Evolutionary conservation across 495 filamentous ascomycete species (phyloP).

Genomic region (Sordaria brevicollis): DNA sequence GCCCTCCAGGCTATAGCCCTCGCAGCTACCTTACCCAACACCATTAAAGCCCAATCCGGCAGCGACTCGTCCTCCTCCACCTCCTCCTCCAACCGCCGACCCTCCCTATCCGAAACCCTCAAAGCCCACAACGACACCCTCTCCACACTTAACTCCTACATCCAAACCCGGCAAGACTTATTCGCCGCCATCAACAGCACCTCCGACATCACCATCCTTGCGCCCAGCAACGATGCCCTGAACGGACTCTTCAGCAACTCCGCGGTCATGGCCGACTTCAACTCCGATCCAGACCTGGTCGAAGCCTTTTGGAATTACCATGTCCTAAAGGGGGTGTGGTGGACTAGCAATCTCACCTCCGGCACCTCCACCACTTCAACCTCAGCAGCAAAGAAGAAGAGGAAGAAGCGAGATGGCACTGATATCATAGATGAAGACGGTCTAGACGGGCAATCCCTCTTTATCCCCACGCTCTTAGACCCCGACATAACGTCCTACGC

Average conservation of each 20-base stretch:
- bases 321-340: constrained; percentile 48
- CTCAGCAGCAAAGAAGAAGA: not conserved
- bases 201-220: constrained; percentile 52
- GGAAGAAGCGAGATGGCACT: not conserved
- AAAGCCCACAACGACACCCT: constrained; percentile 27
- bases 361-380: not conserved
- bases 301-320: constrained; percentile 52
- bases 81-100: not conserved
- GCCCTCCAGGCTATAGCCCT: not conserved
- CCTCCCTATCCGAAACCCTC: constrained; percentile 24
- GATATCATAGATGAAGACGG: not conserved
- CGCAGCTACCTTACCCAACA: not conserved
- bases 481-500: constrained; percentile 35
- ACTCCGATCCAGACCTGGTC: constrained; percentile 27
- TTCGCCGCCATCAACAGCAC: constrained; percentile 29
- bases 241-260: constrained; percentile 23
- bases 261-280: constrained; percentile 14
- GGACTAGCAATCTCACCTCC: constrained; percentile 29
- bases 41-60: not conserved
- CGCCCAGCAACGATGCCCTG: constrained; percentile 53
- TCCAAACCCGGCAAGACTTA: constrained; percentile 31
- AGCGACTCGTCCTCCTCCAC: too few relatives aligned
- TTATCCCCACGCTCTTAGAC: constrained; percentile 44
- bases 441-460: constrained; percentile 22
- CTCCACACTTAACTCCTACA: constrained; percentile 33